Conservation (phyloP, 805 yeast genomes). For the Myxozyma nipponensis region DNA sequence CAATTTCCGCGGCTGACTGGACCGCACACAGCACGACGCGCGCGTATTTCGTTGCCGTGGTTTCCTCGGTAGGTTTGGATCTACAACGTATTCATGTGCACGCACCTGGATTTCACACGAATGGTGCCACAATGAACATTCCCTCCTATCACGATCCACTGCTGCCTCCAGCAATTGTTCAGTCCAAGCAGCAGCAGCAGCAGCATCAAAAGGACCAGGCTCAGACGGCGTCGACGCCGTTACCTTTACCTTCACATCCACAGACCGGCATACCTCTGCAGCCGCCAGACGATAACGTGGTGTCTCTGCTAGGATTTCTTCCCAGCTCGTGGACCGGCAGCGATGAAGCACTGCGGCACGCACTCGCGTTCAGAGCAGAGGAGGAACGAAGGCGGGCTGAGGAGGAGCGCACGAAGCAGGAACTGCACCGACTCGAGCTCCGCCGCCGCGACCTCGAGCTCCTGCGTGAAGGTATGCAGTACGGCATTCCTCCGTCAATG, state of each 20-base stretch:
- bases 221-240: background rate
- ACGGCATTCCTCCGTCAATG: constrained; percentile 57
- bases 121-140: background rate
- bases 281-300: constrained; percentile 5
- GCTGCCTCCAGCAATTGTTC: background rate
- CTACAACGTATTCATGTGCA: too few relatives aligned
- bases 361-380: constrained; percentile 26
- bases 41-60: too few relatives aligned
- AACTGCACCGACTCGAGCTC: constrained; percentile 57
- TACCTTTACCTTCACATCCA: background rate
- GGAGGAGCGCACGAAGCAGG: constrained; percentile 75
- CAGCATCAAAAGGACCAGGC: background rate
- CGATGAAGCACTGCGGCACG: constrained; percentile 26
- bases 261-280: background rate
- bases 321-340: constrained; percentile 26
- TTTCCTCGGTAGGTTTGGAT: too few relatives aligned
- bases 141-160: background rate
- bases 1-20: too few relatives aligned
- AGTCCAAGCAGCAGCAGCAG: background rate
- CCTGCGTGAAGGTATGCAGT: constrained; percentile 51
- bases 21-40: too few relatives aligned
- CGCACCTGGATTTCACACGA: too few relatives aligned
- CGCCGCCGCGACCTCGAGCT: constrained; percentile 55
- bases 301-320: constrained; percentile 14
- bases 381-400: constrained; percentile 42